These are phyloP conservation scores for Epichloe elymi DNA, from an alignment of 2,329 filamentous ascomycete species.

Conservation along the genomic window DNA sequence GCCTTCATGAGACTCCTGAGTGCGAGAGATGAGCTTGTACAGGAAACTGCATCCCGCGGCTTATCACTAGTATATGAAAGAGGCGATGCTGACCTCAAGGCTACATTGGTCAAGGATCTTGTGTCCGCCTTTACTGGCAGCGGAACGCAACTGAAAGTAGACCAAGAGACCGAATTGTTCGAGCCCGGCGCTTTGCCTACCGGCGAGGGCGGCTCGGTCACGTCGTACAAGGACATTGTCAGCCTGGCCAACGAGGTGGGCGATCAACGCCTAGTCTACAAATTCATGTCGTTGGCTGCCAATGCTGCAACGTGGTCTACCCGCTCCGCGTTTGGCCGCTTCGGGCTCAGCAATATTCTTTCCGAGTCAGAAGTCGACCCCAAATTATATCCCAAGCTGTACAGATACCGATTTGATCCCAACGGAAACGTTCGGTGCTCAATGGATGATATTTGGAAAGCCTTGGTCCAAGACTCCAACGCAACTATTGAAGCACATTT, in stretches of 20 bases:
- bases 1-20: slow-evolving; percentile 81
- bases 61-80: slow-evolving; percentile 89
- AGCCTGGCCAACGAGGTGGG: slow-evolving; percentile 91
- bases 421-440: slow-evolving; percentile 85
- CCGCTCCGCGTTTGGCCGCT: slow-evolving; percentile 88
- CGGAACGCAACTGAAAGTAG: slow-evolving; percentile 64
- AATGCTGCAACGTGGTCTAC: slow-evolving; percentile 97
- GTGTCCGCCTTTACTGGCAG: slow-evolving; percentile 79
- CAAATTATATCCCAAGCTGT: slow-evolving; percentile 90
- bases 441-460: slow-evolving; percentile 97
- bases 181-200: slow-evolving; percentile 83
- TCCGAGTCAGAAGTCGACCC: slow-evolving; percentile 81
- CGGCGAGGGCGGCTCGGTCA: slow-evolving; percentile 77
- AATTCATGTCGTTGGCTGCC: slow-evolving; percentile 93
- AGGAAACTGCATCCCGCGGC: slow-evolving; percentile 86
- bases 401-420: slow-evolving; percentile 87
- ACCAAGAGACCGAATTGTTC: slow-evolving; percentile 83
- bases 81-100: slow-evolving; percentile 67
- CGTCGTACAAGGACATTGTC: slow-evolving; percentile 96
- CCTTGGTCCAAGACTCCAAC: slow-evolving; percentile 79
- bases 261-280: slow-evolving; percentile 91
- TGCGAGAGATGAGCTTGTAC: slow-evolving; percentile 84
- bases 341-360: slow-evolving; percentile 83
- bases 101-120: slow-evolving; percentile 74
- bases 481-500: slow-evolving; percentile 70